Evolutionary conservation across 2,329 filamentous ascomycete genomes (phyloP).

Genomic region (Phaeoacremonium minimum): DNA sequence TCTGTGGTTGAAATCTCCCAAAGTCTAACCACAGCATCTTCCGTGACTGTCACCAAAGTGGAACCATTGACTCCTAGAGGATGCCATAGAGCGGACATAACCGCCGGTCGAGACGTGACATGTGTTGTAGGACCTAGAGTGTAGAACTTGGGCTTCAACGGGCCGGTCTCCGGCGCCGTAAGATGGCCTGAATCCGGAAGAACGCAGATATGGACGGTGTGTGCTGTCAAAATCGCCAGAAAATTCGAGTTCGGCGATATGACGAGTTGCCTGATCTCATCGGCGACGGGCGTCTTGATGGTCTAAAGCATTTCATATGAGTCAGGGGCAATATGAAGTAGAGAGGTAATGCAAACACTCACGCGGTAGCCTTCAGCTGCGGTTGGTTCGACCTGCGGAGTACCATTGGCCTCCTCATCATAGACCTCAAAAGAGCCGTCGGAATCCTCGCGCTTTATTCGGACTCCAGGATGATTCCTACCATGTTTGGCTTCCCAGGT

Average conservation of each 20-base stretch:
- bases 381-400: no score
- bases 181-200: conserved; percentile 78
- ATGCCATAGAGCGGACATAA: conserved; percentile 87
- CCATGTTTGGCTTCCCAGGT: conserved; percentile 35
- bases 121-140: conserved; percentile 91
- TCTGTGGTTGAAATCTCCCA: conserved; percentile 88
- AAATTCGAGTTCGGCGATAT: conserved; percentile 80
- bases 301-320: conserved; percentile 39
- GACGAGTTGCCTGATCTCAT: conserved; percentile 78
- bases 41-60: conserved; percentile 82
- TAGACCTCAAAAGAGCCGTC: conserved; percentile 27
- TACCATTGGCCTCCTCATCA: conserved; percentile 16
- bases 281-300: conserved; percentile 72
- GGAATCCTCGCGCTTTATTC: conserved; percentile 46
- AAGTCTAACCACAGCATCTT: conserved; percentile 80
- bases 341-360: no score
- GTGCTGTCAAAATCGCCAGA: conserved; percentile 79
- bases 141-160: conserved; percentile 78
- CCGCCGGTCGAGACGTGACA: conserved; percentile 76
- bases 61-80: conserved; percentile 78
- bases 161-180: conserved; percentile 59
- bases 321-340: no score
- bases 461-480: conserved; percentile 19
- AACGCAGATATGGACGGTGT: conserved; percentile 85
- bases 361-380: conserved; percentile 46